phyloP scores from a whole-genome alignment of 805 yeast species.

The Candida tibetensis region DNA sequence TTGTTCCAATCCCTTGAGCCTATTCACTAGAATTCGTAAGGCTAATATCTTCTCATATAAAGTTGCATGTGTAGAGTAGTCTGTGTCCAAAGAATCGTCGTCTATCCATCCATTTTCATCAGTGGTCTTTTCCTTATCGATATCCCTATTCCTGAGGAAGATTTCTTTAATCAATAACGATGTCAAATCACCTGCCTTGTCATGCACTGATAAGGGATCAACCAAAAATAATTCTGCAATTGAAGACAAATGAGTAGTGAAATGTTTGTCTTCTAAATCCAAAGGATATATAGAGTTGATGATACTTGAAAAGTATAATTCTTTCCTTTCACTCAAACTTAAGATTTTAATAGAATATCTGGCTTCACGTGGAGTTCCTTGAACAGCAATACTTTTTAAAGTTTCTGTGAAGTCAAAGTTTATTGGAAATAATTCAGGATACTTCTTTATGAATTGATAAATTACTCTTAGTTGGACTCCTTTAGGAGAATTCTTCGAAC shows the following conservation, averaged over 20 bases:
- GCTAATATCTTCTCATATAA: slow-evolving; percentile 52
- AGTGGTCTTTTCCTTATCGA: slow-evolving; percentile 25
- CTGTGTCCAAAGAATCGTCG: slow-evolving; percentile 37
- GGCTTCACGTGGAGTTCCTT: slow-evolving; percentile 61
- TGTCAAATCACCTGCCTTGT: slow-evolving; percentile 56
- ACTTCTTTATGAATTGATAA: slow-evolving; percentile 53
- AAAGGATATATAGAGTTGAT: slow-evolving; percentile 51
- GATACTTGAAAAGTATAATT: slow-evolving; percentile 37
- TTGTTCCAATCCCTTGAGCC: slow-evolving; percentile 38
- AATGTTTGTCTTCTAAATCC: slow-evolving; percentile 29
- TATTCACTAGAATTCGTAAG: slow-evolving; percentile 56
- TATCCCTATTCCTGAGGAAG: slow-evolving; percentile 49
- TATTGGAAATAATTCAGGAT: slow-evolving; percentile 47
- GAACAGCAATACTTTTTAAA: slow-evolving; percentile 44
- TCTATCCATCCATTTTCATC: slow-evolving; percentile 45
- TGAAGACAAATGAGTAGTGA: slow-evolving; percentile 57
- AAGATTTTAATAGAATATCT: slow-evolving; percentile 61
- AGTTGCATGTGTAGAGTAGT: slow-evolving; percentile 20
- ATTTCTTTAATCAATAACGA: slow-evolving; percentile 59
- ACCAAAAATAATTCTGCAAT: slow-evolving; percentile 56
- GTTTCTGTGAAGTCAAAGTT: slow-evolving; percentile 42
- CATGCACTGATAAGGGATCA: slow-evolving; percentile 49
- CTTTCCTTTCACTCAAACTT: slow-evolving; percentile 45
- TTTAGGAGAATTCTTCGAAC: slow-evolving; percentile 12
- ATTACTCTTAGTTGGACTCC: slow-evolving; percentile 55